Evolutionary conservation across 2,329 filamentous ascomycete genomes (phyloP), one percentile per base, ranked within the genome.

Genomic region (Fusarium ambrosium): DNA sequence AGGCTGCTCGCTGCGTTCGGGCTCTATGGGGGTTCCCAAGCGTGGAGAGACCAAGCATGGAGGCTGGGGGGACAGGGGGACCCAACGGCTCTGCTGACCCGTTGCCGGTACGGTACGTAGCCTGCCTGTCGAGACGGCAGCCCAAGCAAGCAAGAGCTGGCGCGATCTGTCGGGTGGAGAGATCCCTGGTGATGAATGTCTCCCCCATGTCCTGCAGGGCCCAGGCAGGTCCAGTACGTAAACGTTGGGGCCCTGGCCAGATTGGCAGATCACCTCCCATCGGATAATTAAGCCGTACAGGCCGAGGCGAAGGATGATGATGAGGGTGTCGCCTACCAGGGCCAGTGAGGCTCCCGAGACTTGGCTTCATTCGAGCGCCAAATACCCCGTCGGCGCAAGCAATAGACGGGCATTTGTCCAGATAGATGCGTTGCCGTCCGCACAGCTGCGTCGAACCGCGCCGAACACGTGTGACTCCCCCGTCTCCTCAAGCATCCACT

Each of bases 141-240:
- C 61, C 70, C 37, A 69, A 59, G 61, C 69, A 70, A 61, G 67
- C 67, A 61, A 45, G 53, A 74, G 64, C 67, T 78, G 75, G 77
- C 70, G 77, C 77, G 75, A 79, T 79, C 77, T 79, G 39, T 76
- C 64, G 61, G 64, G 76, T 79, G 77, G 77, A 70, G 72, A 79
- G 70, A 79, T 77, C 66, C 67, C 68, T 72, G 77, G 69, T 75
- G 63, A 55, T 68, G 41, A 66, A 69, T 22, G 41, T 64, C 59
- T 72, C 61, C 68, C 32, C 64, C 56, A 68, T 73, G 64, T 77
- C 74, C 72, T 77, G 75, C 75, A 78, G 73, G 72, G 73, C 69
- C 62, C 7, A 56, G 62, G 55, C 32, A 67, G 63, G 62, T 55
- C 70, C 45, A 66, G 59, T 64, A 72, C 59, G 56, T 55, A 73